Evolutionary conservation across 2,329 filamentous ascomycete species (phyloP).

Genomic region (Colletotrichum cordylinicola): DNA sequence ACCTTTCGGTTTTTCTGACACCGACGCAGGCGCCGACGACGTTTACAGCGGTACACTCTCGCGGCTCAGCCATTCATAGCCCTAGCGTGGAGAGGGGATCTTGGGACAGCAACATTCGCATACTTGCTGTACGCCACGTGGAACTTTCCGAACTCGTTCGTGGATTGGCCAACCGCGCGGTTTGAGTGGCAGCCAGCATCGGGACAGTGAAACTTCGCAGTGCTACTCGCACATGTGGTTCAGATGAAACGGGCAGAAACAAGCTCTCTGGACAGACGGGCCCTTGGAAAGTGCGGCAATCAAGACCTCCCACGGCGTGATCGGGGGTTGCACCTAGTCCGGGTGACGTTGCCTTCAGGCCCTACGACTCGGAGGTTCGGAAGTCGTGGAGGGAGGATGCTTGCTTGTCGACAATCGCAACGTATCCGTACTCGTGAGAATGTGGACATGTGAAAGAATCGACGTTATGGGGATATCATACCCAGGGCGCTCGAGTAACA

Average conservation of each 20-base stretch:
- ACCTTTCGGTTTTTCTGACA: not conserved
- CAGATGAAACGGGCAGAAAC: constrained; percentile 17
- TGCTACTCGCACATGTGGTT: not conserved
- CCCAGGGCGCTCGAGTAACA: not conserved
- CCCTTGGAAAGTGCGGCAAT: not conserved
- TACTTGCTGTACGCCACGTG: not conserved
- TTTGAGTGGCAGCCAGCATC: not conserved
- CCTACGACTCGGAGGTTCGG: not conserved
- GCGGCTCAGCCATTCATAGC: not conserved
- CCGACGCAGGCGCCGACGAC: not conserved
- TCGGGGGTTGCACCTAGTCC: not conserved
- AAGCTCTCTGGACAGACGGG: not conserved
- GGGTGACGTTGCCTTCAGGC: not conserved
- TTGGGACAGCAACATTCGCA: not conserved
- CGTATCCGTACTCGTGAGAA: constrained; percentile 15
- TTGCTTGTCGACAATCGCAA: not conserved
- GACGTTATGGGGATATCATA: not conserved
- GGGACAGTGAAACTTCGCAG: not conserved
- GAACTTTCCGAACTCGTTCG: not conserved
- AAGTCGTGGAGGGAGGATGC: not conserved
- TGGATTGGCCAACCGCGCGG: not conserved
- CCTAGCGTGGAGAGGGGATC: not conserved
- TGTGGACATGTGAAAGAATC: not conserved
- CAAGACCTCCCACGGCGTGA: not conserved
- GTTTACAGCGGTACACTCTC: not conserved